Percentiles rank a stretch among this genome's conserved stretches.
These are phyloP conservation scores for Gryganskiella cystojenkinii DNA, from an alignment of 192 early-diverging fungal genomes.

Conservation along the genomic window DNA sequence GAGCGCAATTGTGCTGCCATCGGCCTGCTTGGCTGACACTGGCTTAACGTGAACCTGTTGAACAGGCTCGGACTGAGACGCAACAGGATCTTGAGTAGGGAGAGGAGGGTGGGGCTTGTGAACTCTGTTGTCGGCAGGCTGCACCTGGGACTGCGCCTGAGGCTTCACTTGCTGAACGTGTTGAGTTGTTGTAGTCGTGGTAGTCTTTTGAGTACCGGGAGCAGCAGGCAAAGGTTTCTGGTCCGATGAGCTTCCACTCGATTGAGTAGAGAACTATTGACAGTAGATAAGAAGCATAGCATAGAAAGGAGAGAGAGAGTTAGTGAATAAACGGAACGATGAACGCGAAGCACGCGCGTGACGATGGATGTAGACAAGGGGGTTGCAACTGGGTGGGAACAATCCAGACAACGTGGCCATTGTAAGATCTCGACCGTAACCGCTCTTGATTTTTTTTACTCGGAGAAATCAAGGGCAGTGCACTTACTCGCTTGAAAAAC, in stretches of 20 bases:
- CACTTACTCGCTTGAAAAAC: constrained; percentile 50
- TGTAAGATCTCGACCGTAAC: neutral
- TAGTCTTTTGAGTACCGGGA: neutral
- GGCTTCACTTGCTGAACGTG: neutral
- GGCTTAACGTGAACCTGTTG: constrained; percentile 5
- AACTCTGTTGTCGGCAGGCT: neutral
- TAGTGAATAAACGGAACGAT: neutral
- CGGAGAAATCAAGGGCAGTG: neutral
- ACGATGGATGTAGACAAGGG: too few species aligned
- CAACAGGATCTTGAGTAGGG: neutral
- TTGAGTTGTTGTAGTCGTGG: too few species aligned
- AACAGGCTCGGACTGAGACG: neutral
- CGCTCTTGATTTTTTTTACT: too few species aligned
- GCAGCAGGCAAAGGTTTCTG: constrained; percentile 2
- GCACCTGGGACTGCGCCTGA: neutral
- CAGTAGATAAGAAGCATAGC: neutral
- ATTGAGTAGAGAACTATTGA: constrained; percentile 6
- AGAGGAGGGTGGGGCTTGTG: constrained; percentile 3
- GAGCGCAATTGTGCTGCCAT: constrained; percentile 21
- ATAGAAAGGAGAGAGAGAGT: neutral
- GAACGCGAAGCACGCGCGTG: neutral
- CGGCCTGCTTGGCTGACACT: constrained; percentile 15
- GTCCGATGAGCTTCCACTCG: neutral
- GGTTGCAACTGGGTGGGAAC: too few species aligned
- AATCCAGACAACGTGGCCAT: neutral